phyloP scores from a whole-genome alignment of 1,284 basidiomycete genomes.

The Leccinum subfulvum region DNA sequence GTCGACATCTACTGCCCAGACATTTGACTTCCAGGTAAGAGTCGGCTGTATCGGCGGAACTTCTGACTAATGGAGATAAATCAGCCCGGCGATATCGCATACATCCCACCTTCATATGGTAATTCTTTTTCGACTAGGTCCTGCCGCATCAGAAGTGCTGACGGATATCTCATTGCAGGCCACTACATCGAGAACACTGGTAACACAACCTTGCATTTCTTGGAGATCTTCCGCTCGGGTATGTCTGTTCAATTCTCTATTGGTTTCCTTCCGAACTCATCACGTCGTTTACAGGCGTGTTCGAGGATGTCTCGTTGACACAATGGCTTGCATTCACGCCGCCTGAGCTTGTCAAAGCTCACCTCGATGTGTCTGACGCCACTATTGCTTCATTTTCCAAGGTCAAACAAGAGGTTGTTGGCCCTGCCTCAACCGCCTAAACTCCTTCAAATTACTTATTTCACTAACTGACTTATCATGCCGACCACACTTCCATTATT shows the following conservation, averaged over 20 bases:
- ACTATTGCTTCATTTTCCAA: conserved; percentile 40
- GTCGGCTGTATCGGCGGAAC: background rate
- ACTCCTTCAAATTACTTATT: background rate
- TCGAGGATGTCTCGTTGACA: conserved; percentile 45
- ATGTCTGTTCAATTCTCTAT: conserved; percentile 8
- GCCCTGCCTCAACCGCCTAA: conserved; percentile 4
- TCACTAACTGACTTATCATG: background rate
- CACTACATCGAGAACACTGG: conserved; percentile 73
- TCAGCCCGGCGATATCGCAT: conserved; percentile 59
- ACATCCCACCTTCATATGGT: conserved; percentile 53
- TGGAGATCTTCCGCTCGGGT: conserved; percentile 64
- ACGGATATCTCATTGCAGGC: conserved; percentile 33
- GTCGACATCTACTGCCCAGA: conserved; percentile 38
- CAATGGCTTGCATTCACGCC: conserved; percentile 60
- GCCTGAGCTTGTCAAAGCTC: conserved; percentile 52
- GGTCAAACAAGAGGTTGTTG: conserved; percentile 35
- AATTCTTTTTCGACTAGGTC: conserved; percentile 2
- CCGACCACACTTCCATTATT: conserved; percentile 17
- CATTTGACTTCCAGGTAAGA: conserved; percentile 43
- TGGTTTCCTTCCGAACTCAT: conserved; percentile 5
- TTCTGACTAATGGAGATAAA: background rate
- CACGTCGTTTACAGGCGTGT: conserved; percentile 25
- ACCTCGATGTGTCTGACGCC: conserved; percentile 47
- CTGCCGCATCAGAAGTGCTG: background rate
- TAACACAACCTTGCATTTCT: conserved; percentile 54